Base-by-base conservation (phyloP, 2,329 filamentous ascomycete species). In the Claviceps pusilla region DNA sequence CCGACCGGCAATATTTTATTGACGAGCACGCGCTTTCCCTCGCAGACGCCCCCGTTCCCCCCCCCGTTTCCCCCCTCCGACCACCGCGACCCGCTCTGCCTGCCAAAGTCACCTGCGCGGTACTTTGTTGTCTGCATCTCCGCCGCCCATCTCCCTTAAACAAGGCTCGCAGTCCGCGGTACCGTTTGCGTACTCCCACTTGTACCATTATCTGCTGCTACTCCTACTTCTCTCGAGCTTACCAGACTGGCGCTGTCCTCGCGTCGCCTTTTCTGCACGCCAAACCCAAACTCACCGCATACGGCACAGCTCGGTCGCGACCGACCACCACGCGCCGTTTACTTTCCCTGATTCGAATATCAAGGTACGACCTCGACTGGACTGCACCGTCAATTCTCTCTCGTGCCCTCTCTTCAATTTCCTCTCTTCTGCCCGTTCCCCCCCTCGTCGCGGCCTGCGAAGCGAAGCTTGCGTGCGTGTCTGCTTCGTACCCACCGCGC, bases 11-110 rank as follows among this genome's bases (percentile, higher is more conserved):
- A 68, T 69, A 69, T 64, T 65, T 66, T 61, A 71, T 68, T 69
- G 69, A 71, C 69, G 68, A 72, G 69, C 69, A 71, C 69, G 69
- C 70, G 69, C 68, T 71, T 71, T 71, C 66, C 67, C 64, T 69
- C 67, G 63, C 66, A 69, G 68, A 67, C 65, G 64, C 65, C 66
- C 65, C 64, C 47, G 9, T 7, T 29, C 12, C 12, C 48, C 12
- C 48, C 35, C 66, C 65, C 57, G 59, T 54, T 62, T 58, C 59
- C 61, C 59, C 59, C 56, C 51, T 56, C 54, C 48, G 51, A 35
- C 54, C 43, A 42, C 54, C 43, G 54, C 51, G 51, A 56, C 54
- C 51, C 54, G 54, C 48, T 14, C 52, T 56, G 41, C 55, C 56
- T 54, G 60, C 57, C 52, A 48, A 53, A 60, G 59, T 57, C 62